Base-by-base conservation (phyloP, 345 rosid genomes). In the Noccaea bulbosa region DNA sequence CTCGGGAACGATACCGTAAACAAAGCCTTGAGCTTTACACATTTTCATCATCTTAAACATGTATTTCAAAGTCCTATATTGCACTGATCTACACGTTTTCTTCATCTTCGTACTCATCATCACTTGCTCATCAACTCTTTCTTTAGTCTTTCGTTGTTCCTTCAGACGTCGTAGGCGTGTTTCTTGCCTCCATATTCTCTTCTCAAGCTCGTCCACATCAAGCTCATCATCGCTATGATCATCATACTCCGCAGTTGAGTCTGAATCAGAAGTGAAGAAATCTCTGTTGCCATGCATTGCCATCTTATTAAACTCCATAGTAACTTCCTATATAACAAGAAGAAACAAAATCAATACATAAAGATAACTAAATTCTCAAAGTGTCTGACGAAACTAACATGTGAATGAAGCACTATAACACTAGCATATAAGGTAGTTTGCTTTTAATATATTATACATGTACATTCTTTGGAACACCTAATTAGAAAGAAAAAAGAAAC, bases 131-230 rank as follows among this genome's bases (percentile, higher is more conserved):
- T 32, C 59, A 33, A 32, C 22, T 32, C 59, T 53, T 53, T 32
- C 59, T 53, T 53, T 53, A n/a, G 7, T 30, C 59, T 53, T 53
- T 11, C 11, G 7, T n/a, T 15, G 59, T 53, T 33, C 59, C 40
- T 53, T 33, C 3, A 53, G 59, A 53, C 39, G 59, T 33, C 9
- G 14, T 11, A 53, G 11, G 40, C 38, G 59, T 39, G 33, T 32
- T n/a, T 4, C 35, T 9, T 33, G 40, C 39, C 22, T 32, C 59
- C 39, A 53, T 53, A 53, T 53, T 17, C 40, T 53, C 39, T 32
- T 32, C 39, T 53, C 39, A 53, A 53, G 59, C 59, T 33, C 35
- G 33, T 33, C 59, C 11, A 53, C 40, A 33, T 53, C 40, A 32
- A 53, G 7, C 59, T 53, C 59, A 53, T 53, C 20, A 7, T 51